Evolutionary conservation across 257 asterid genomes (phyloP), one percentile per base, ranked within the genome.

Genomic region (Agastache rugosa): DNA sequence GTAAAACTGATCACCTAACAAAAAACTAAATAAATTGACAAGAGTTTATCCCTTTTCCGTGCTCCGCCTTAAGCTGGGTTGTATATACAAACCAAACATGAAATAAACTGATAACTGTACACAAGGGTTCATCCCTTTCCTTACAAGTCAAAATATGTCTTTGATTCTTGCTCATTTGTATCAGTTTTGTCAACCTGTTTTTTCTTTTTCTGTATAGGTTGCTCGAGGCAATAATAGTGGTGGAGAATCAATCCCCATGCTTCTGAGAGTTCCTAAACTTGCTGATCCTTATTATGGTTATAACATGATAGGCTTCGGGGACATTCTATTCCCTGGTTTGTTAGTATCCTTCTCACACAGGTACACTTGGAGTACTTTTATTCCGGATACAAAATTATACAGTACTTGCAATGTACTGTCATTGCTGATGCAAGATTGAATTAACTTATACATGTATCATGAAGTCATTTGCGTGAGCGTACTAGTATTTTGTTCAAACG

Each of bases 211-310:
- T 55, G 39, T 83, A 69, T 75, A 93, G 98, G 98, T 93, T 70
- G 97, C 98, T 41, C 84, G 78, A 64, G 97, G 97, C 72, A 85
- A 86, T 54, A 91, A 89, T 16, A 83, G 88, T 53, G 98, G 97
- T 63, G 98, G 97, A 75, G 98, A 93, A 79, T 86, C 97, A 16
- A 91, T 93, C 56, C 98, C 98, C 17, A 91, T 93, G 98, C 96
- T 89, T 83, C 73, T 93, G 83, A 84, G 96, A 81, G 80, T 86
- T 72, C 97, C 98, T 74, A 85, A 87, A 77, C 44, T 81, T 48
- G 76, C 86, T 63, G 98, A 93, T 83, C 98, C 98, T 75, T 93
- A 91, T 87, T 76, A 80, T 61, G 97, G 97, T 53, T 91, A 79
- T 77, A 86, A 82, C 80, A 89, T 93, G 93, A 85, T 93, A 73